Base-by-base conservation (phyloP, 305 asterid species). In the Ruellia speciosa region DNA sequence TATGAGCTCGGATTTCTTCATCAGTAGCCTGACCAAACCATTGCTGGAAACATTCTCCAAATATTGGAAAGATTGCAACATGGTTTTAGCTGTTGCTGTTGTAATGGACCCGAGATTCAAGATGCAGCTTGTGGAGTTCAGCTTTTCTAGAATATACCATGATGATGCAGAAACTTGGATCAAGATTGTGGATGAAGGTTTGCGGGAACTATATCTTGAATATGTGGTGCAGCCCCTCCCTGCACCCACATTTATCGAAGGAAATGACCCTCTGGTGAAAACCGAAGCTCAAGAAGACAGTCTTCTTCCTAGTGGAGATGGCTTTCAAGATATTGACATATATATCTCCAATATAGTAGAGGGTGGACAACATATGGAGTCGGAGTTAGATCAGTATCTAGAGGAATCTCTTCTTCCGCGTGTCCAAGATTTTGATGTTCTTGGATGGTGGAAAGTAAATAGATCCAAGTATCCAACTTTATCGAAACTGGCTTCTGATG, bases 21-120 rank as follows among this genome's bases (percentile, higher is more conserved):
- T 69, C 4, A 80, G 93, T 60, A 56, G 40, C 50, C 67, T 92
- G 65, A 74, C 85, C 13, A 75, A 40, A 59, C 81, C 89, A 2
- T 63, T 92, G 78, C 77, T 33, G 60, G 78, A 78, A 43, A 82
- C 49, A 41, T 86, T 84, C 55, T 62, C 77, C 14, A 76, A 65
- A 10, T 92, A 81, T 70, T 88, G 94, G 97, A 75, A 75, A 16
- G 90, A 79, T 9, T 80, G 94, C 68, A 63, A 58, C 69, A 60
- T 82, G 59, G 71, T 88, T 67, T 72, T 88, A 59, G 94, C 97
- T 20, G 65, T 81, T 58, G 95, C 97, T 13, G 96, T 73, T 55
- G 85, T 84, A 18, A 68, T 92, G 95, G 99, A 92, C 74, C 99
- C 97, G 10, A 75, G 96, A 70, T 84, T 82, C 74, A 92, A 88